Conservation (phyloP, 2,329 filamentous ascomycete genomes). For the Ilyonectria destructans region DNA sequence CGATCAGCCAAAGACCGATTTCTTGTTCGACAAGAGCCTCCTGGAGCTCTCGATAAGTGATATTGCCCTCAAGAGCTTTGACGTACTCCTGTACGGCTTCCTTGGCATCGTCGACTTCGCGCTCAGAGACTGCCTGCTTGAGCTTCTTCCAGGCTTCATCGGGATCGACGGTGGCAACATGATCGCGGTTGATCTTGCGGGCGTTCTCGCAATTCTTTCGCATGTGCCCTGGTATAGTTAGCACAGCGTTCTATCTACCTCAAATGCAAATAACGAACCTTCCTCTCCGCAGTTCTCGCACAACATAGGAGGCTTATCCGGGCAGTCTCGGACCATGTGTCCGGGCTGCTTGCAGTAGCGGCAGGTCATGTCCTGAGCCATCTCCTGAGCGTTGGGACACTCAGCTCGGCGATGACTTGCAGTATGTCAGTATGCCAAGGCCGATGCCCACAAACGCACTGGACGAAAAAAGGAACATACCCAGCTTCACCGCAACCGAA, state of each 20-base stretch:
- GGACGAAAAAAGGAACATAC: conserved; percentile 42
- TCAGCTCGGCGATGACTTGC: conserved; percentile 54
- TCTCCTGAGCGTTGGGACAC: conserved; percentile 54
- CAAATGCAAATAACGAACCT: conserved; percentile 59
- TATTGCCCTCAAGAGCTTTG: conserved; percentile 69
- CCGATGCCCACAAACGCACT: neutral
- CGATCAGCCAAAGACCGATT: conserved; percentile 75
- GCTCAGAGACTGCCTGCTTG: conserved; percentile 64
- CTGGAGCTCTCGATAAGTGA: conserved; percentile 76
- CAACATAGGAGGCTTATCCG: conserved; percentile 67
- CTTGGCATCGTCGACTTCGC: conserved; percentile 77
- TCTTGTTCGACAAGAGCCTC: conserved; percentile 68
- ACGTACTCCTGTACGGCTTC: conserved; percentile 73
- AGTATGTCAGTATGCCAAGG: conserved; percentile 29
- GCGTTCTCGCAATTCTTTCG: conserved; percentile 71
- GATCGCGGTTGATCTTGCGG: conserved; percentile 70
- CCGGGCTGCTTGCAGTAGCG: conserved; percentile 66
- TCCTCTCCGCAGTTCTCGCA: conserved; percentile 76
- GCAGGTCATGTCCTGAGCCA: conserved; percentile 55
- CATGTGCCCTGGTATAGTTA: conserved; percentile 66
- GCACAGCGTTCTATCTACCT: neutral
- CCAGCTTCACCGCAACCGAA: conserved; percentile 57
- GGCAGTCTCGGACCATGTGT: conserved; percentile 75
- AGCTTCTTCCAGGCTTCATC: conserved; percentile 75
- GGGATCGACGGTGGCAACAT: conserved; percentile 64